Conservation (phyloP, 2,329 filamentous ascomycete genomes). For the Pestalotiopsis sp. region DNA sequence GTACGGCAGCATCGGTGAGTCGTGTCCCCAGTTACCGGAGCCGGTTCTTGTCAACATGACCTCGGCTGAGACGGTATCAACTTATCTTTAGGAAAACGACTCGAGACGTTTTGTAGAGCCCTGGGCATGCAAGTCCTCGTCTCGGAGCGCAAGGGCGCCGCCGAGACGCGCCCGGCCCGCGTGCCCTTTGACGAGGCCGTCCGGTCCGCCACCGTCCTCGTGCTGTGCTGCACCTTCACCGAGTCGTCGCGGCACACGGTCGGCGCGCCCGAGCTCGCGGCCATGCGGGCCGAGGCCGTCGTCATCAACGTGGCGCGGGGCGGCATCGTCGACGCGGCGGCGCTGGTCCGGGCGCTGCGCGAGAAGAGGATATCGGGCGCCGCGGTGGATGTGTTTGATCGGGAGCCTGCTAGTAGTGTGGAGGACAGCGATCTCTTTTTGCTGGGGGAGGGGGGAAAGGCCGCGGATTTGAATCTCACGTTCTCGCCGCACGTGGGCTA, state of each 20-base stretch:
- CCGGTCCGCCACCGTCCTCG: slow-evolving; percentile 18
- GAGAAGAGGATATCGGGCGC: slow-evolving; percentile 21
- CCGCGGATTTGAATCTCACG: slow-evolving; percentile 19
- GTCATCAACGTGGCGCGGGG: slow-evolving; percentile 26
- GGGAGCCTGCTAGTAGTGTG: slow-evolving; percentile 21
- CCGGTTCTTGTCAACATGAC: background rate
- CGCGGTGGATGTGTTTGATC: slow-evolving; percentile 24
- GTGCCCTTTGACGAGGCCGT: slow-evolving; percentile 22
- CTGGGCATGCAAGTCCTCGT: slow-evolving; percentile 26
- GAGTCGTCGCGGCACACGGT: slow-evolving; percentile 18
- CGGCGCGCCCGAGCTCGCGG: slow-evolving; percentile 18
- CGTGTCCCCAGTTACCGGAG: background rate
- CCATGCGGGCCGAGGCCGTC: slow-evolving; percentile 20
- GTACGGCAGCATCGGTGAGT: slow-evolving; percentile 20
- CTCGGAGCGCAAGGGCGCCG: slow-evolving; percentile 16
- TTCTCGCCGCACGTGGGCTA: slow-evolving; percentile 26
- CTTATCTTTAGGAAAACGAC: slow-evolving; percentile 16
- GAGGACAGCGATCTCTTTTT: slow-evolving; percentile 21
- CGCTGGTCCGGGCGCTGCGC: slow-evolving; percentile 26
- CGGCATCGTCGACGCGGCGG: slow-evolving; percentile 19
- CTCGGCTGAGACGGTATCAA: background rate
- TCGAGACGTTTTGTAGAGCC: slow-evolving; percentile 19
- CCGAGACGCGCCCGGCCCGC: slow-evolving; percentile 2
- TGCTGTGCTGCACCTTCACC: slow-evolving; percentile 19
- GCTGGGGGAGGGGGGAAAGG: slow-evolving; percentile 1